Conservation (phyloP, 352 stramenopile genomes). For the Phytopythium oedochilum region DNA sequence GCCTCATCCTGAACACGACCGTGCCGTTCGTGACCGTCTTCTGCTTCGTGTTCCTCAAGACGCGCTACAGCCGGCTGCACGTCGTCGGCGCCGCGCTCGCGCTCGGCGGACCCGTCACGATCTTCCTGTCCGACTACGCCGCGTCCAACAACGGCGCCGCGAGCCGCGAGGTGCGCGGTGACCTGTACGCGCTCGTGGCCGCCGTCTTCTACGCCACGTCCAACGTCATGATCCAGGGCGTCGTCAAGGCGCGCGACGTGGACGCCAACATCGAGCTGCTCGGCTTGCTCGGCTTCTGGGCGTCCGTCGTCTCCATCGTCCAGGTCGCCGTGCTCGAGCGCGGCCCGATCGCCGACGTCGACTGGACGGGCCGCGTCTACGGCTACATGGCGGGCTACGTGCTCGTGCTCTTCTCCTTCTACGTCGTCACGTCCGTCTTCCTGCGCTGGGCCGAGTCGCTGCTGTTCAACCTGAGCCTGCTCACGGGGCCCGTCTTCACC, state of each 20-base stretch:
- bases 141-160: conserved; percentile 30
- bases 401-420: conserved; percentile 53
- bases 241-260: conserved; percentile 53
- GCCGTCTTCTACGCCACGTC: conserved; percentile 57
- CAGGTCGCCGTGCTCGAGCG: conserved; percentile 51
- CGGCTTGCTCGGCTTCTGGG: conserved; percentile 49
- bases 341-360: conserved; percentile 29
- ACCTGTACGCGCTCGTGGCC: conserved; percentile 59
- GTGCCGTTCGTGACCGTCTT: conserved; percentile 66
- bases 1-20: conserved; percentile 63
- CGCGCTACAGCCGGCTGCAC: conserved; percentile 49
- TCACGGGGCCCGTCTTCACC: conserved; percentile 55
- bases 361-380: conserved; percentile 46
- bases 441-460: conserved; percentile 55
- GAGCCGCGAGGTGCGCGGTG: conserved; percentile 39
- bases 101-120: conserved; percentile 39
- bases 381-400: conserved; percentile 59
- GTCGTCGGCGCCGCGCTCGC: conserved; percentile 41
- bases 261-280: conserved; percentile 55
- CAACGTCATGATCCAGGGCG: conserved; percentile 70
- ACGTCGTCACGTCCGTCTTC: conserved; percentile 54
- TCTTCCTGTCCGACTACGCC: conserved; percentile 56
- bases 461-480: conserved; percentile 64
- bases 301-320: conserved; percentile 41
- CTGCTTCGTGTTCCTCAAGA: conserved; percentile 66